These are phyloP conservation scores for Xerocomellus amylosporus DNA, from an alignment of 768 basidiomycete species.

Conservation along the genomic window DNA sequence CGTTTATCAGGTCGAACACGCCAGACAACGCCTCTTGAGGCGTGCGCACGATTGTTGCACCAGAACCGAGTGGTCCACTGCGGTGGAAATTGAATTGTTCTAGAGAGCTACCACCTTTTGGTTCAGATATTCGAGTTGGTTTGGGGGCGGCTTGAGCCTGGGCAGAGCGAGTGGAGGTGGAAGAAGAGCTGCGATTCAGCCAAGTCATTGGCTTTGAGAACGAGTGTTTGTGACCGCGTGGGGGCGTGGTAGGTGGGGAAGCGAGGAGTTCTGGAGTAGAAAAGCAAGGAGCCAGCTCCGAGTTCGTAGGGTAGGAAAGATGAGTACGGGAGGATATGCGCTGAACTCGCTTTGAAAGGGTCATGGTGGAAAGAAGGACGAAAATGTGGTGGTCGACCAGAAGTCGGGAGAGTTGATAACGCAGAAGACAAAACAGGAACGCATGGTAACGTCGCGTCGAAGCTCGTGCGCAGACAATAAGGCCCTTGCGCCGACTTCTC, in stretches of 20 bases:
- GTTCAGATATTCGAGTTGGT: conserved; percentile 45
- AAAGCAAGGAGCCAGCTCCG: conserved; percentile 30
- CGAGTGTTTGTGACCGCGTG: conserved; percentile 35
- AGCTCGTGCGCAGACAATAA: conserved; percentile 22
- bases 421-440: conserved; percentile 5
- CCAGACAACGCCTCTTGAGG: conserved; percentile 70
- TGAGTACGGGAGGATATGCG: conserved; percentile 11
- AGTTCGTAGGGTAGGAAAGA: conserved; percentile 8
- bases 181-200: conserved; percentile 39
- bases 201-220: conserved; percentile 43
- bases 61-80: conserved; percentile 57
- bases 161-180: conserved; percentile 22
- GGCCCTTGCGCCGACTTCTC: background rate
- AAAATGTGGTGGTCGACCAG: background rate
- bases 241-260: conserved; percentile 32
- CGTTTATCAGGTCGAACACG: conserved; percentile 5
- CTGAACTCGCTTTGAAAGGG: conserved; percentile 22
- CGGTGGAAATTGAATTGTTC: conserved; percentile 34
- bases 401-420: conserved; percentile 7
- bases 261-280: conserved; percentile 18
- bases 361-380: conserved; percentile 22
- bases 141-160: conserved; percentile 36
- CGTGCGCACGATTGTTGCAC: conserved; percentile 74
- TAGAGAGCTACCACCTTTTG: conserved; percentile 35
- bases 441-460: conserved; percentile 6